These are phyloP conservation scores for Globisporangium nagaii DNA, from an alignment of 352 stramenopile genomes.

Conservation along the genomic window DNA sequence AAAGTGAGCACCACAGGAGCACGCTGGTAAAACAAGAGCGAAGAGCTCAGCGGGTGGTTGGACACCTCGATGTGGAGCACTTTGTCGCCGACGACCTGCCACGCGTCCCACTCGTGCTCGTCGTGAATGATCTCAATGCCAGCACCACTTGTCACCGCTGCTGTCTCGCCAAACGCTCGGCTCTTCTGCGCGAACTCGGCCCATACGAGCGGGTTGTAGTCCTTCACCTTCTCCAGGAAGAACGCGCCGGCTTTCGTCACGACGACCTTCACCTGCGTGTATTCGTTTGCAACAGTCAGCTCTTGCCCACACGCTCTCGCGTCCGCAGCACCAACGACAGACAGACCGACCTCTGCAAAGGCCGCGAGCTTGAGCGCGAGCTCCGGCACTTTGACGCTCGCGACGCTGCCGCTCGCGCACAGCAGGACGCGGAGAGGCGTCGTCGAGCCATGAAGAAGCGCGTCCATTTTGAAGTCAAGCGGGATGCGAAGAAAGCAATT, in stretches of 20 bases:
- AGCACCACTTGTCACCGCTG: neutral
- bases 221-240: conserved; percentile 70
- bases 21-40: too few species aligned
- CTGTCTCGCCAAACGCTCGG: neutral
- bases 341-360: conserved; percentile 43
- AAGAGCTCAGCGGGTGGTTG: too few species aligned
- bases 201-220: conserved; percentile 61
- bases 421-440: conserved; percentile 67
- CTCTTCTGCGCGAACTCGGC: conserved; percentile 32
- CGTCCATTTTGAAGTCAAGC: conserved; percentile 5
- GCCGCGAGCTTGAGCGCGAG: conserved; percentile 53
- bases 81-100: conserved; percentile 71
- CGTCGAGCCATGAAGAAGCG: neutral
- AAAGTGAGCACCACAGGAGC: too few species aligned
- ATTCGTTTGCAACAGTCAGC: neutral
- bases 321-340: too few species aligned
- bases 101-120: conserved; percentile 78
- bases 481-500: too few species aligned
- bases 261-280: conserved; percentile 66
- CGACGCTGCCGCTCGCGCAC: conserved; percentile 79
- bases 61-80: conserved; percentile 89
- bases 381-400: conserved; percentile 84
- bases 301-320: too few species aligned
- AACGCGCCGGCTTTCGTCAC: conserved; percentile 79
- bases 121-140: conserved; percentile 54